Conservation (phyloP, 192 early-diverging fungal species). For the Gigaspora rosea region DNA sequence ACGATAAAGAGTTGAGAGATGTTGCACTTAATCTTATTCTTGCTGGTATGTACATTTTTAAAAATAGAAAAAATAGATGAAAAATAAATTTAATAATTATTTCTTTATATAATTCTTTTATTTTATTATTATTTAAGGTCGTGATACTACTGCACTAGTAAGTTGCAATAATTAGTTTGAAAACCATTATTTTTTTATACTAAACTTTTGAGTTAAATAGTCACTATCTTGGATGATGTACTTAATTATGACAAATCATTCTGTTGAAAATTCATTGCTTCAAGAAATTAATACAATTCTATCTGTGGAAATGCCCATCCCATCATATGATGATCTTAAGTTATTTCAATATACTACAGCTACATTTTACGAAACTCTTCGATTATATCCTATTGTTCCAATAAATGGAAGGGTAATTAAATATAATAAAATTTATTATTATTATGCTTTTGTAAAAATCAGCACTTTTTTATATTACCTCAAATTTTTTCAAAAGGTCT, state of each 20-base stretch:
- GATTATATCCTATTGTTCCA: slow-evolving; percentile 71
- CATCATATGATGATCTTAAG: slow-evolving; percentile 35
- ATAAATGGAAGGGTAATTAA: slow-evolving; percentile 47
- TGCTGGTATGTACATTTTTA: slow-evolving; percentile 1
- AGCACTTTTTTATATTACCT: neutral
- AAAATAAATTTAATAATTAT: neutral
- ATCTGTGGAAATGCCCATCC: neutral
- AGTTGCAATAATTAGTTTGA: neutral
- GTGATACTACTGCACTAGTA: slow-evolving; percentile 62
- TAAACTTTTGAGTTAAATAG: neutral
- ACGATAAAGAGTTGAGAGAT: slow-evolving; percentile 47
- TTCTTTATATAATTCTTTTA: neutral
- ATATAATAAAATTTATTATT: neutral
- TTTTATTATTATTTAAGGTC: slow-evolving; percentile 40
- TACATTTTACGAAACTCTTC: slow-evolving; percentile 60
- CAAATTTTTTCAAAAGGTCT: slow-evolving; percentile 7
- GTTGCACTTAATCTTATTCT: slow-evolving; percentile 48
- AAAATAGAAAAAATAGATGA: neutral
- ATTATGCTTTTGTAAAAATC: neutral
- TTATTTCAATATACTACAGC: slow-evolving; percentile 40
- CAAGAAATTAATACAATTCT: slow-evolving; percentile 35
- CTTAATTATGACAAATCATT: slow-evolving; percentile 45
- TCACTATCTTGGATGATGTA: slow-evolving; percentile 55
- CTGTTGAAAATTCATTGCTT: slow-evolving; percentile 38
- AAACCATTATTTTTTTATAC: neutral